phyloP scores from a whole-genome alignment of 768 basidiomycete species.

The Phaeolepiota aurea region DNA sequence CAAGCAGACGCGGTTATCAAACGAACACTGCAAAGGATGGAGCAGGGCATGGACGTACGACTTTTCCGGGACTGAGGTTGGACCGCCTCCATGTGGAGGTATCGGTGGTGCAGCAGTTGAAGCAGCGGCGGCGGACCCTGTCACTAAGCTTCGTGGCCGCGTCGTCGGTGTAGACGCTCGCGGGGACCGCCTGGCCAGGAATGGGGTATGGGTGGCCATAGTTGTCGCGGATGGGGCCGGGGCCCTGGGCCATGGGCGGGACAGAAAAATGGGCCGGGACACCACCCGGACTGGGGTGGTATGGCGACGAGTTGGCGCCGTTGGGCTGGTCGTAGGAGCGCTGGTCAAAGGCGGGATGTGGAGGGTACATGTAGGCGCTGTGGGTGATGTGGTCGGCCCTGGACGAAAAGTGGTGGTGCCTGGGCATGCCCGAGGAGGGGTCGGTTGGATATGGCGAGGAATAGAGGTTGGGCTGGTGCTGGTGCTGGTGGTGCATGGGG shows the following conservation, averaged over 20 bases:
- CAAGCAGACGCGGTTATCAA: slow-evolving; percentile 1
- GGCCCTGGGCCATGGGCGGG: slow-evolving; percentile 5
- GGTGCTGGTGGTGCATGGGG: slow-evolving; percentile 14
- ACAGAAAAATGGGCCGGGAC: slow-evolving; percentile 9
- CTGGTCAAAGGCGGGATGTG: slow-evolving; percentile 12
- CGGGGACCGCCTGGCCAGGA: slow-evolving; percentile 20
- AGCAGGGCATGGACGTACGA: slow-evolving; percentile 26
- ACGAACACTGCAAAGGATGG: background rate
- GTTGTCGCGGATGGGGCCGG: slow-evolving; percentile 11
- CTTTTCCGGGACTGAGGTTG: slow-evolving; percentile 76
- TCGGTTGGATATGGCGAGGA: slow-evolving; percentile 26
- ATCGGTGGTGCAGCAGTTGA: slow-evolving; percentile 81
- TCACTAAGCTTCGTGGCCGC: slow-evolving; percentile 76
- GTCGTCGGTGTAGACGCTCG: slow-evolving; percentile 58
- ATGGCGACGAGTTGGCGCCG: slow-evolving; percentile 11
- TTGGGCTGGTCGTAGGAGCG: slow-evolving; percentile 11
- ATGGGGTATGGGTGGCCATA: slow-evolving; percentile 22
- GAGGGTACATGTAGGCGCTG: slow-evolving; percentile 8
- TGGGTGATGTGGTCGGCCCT: slow-evolving; percentile 8
- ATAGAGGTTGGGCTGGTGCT: slow-evolving; percentile 18
- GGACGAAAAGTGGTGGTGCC: slow-evolving; percentile 12
- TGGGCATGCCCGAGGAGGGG: slow-evolving; percentile 15
- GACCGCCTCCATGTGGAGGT: slow-evolving; percentile 76
- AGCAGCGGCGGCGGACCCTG: slow-evolving; percentile 67
- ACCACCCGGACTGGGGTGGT: slow-evolving; percentile 10